Conservation (phyloP, 805 yeast genomes). For the Candida suzukii region DNA sequence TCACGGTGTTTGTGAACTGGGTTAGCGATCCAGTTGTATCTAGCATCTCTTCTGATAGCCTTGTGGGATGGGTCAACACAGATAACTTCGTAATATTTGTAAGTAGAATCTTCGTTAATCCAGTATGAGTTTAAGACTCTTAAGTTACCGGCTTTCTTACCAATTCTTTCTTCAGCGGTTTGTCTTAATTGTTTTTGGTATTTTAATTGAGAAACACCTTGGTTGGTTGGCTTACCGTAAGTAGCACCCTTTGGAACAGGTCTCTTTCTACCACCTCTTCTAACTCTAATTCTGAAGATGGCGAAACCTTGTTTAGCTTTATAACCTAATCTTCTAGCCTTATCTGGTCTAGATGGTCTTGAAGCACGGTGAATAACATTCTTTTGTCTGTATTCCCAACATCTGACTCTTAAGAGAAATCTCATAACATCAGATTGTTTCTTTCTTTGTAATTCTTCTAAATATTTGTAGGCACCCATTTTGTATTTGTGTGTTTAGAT, state of each 20-base stretch:
- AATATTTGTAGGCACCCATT: slow-evolving; percentile 99
- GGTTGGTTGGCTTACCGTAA: slow-evolving; percentile 99
- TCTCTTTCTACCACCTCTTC: slow-evolving; percentile 99
- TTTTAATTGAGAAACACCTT: slow-evolving; percentile 98
- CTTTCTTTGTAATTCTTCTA: slow-evolving; percentile 99
- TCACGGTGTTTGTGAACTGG: slow-evolving; percentile 99
- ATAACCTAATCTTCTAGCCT: slow-evolving; percentile 99
- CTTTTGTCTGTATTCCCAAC: slow-evolving; percentile 99
- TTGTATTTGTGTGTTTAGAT: too few species aligned
- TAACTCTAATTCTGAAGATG: slow-evolving; percentile 97
- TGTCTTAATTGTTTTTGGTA: slow-evolving; percentile 98
- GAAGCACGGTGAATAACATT: slow-evolving; percentile 97
- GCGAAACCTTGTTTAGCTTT: slow-evolving; percentile 99
- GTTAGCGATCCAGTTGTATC: slow-evolving; percentile 99
- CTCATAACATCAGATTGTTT: slow-evolving; percentile 99
- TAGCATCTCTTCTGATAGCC: slow-evolving; percentile 97
- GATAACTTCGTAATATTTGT: slow-evolving; percentile 98
- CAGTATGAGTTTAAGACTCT: slow-evolving; percentile 99
- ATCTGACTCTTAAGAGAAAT: slow-evolving; percentile 98
- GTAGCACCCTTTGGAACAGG: slow-evolving; percentile 99
- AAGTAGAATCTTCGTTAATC: slow-evolving; percentile 99
- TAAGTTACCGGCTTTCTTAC: slow-evolving; percentile 97
- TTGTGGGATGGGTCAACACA: slow-evolving; percentile 96
- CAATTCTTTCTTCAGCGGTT: slow-evolving; percentile 99
- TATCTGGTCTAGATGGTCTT: slow-evolving; percentile 99